These are phyloP conservation scores for Termitomyces sp. DNA, from an alignment of 768 basidiomycete genomes.

Conservation along the genomic window DNA sequence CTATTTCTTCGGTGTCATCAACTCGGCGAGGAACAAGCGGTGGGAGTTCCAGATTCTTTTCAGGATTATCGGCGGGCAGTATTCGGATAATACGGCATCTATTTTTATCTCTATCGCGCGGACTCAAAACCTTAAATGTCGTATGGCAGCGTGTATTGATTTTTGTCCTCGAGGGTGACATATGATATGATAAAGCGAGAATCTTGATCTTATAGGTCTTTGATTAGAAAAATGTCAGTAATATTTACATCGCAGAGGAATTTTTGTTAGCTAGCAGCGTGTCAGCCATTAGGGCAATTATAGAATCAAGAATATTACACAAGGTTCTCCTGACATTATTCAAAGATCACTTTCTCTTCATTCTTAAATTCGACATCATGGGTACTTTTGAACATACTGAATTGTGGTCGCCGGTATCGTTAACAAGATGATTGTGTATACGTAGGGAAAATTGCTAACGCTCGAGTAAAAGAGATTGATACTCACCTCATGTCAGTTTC, in stretches of 20 bases:
- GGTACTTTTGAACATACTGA: too few species aligned
- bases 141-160: neutral
- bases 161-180: neutral
- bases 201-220: neutral
- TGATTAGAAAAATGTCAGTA: neutral
- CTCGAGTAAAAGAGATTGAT: too few species aligned
- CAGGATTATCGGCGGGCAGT: constrained; percentile 3
- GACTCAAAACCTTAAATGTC: neutral
- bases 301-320: neutral
- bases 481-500: too few species aligned
- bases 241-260: neutral
- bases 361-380: too few species aligned
- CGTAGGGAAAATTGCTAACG: too few species aligned
- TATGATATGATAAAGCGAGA: neutral
- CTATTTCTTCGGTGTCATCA: neutral
- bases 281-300: too few species aligned
- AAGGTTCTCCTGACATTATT: too few species aligned
- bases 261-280: neutral
- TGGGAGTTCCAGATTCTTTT: constrained; percentile 6
- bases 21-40: neutral
- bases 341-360: too few species aligned
- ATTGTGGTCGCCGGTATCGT: constrained; percentile 25
- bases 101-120: neutral
- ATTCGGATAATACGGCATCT: constrained; percentile 7
- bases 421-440: too few species aligned